Conservation (phyloP, 495 filamentous ascomycete species). For the Aspergillus funiculosus region DNA sequence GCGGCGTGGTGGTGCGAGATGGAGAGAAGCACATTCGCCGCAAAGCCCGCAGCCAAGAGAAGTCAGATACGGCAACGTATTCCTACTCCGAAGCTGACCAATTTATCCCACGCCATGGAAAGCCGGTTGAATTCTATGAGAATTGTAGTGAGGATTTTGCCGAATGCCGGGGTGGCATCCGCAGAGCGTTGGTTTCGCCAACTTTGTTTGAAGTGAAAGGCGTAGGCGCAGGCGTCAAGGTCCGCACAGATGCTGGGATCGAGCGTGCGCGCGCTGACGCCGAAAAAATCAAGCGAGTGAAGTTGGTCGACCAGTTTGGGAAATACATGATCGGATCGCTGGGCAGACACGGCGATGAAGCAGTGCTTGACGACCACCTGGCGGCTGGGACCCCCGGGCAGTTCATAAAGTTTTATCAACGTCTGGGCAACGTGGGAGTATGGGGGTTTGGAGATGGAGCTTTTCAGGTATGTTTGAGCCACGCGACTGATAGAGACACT, state of each 20-base stretch:
- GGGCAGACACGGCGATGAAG: constrained; percentile 44
- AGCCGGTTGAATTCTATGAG: constrained; percentile 74
- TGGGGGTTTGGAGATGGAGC: constrained; percentile 87
- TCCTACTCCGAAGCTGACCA: constrained; percentile 54
- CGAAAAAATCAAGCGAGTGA: constrained; percentile 65
- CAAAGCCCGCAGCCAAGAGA: constrained; percentile 50
- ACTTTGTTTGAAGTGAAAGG: constrained; percentile 47
- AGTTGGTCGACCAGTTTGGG: constrained; percentile 85
- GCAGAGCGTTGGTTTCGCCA: constrained; percentile 54
- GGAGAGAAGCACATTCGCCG: constrained; percentile 46
- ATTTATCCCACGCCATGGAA: constrained; percentile 57
- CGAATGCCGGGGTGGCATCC: constrained; percentile 50
- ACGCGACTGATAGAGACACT: not conserved
- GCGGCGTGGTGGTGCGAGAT: constrained; percentile 63
- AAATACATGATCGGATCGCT: constrained; percentile 80
- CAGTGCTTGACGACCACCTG: constrained; percentile 24
- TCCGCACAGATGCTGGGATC: constrained; percentile 46
- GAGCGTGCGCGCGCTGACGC: constrained; percentile 54
- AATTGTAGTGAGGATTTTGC: constrained; percentile 50
- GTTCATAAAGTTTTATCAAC: constrained; percentile 82
- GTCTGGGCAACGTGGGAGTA: constrained; percentile 78
- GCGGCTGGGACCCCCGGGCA: constrained; percentile 42
- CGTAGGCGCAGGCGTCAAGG: constrained; percentile 31
- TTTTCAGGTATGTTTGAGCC: constrained; percentile 56
- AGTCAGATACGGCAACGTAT: constrained; percentile 49